Evolutionary conservation across 2,329 filamentous ascomycete species (phyloP).

Genomic region (Sarocladium strictum): DNA sequence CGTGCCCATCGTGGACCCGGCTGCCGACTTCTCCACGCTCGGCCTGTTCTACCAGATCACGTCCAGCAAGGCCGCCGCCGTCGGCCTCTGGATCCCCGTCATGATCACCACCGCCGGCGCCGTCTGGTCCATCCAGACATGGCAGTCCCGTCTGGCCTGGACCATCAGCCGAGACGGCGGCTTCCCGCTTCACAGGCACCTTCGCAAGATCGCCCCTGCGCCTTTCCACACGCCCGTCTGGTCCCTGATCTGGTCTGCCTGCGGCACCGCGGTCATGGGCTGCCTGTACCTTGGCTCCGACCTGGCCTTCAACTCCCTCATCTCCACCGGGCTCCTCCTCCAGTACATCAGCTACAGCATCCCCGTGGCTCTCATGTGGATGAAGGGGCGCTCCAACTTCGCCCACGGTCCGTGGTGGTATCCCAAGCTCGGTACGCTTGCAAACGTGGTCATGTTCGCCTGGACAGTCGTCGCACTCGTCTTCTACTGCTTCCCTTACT

Average conservation of each 20-base stretch:
- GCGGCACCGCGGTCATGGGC: slow-evolving; percentile 19
- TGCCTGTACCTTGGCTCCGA: slow-evolving; percentile 22
- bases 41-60: slow-evolving; percentile 3
- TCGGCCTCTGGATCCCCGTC: slow-evolving; percentile 18
- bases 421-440: slow-evolving; percentile 17
- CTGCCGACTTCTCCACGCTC: not conserved
- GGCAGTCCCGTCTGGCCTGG: slow-evolving; percentile 24
- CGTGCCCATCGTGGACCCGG: not conserved
- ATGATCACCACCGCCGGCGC: slow-evolving; percentile 18
- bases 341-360: slow-evolving; percentile 23
- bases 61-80: slow-evolving; percentile 17
- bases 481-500: slow-evolving; percentile 23
- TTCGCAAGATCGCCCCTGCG: slow-evolving; percentile 17
- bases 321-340: slow-evolving; percentile 19
- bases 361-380: slow-evolving; percentile 18
- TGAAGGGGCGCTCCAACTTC: slow-evolving; percentile 18
- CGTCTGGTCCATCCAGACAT: slow-evolving; percentile 22
- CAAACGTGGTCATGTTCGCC: slow-evolving; percentile 19
- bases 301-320: slow-evolving; percentile 21
- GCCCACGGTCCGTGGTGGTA: slow-evolving; percentile 23
- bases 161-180: slow-evolving; percentile 21
- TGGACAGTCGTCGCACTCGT: slow-evolving; percentile 18
- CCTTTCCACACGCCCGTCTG: slow-evolving; percentile 20
- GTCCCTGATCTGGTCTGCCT: slow-evolving; percentile 17
- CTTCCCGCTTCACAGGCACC: slow-evolving; percentile 18